A percentile compares a stretch with the other conserved stretches of the same genome.
Conservation (phyloP, 306 rosid genomes). For the Erythrophleum fordii region DNA sequence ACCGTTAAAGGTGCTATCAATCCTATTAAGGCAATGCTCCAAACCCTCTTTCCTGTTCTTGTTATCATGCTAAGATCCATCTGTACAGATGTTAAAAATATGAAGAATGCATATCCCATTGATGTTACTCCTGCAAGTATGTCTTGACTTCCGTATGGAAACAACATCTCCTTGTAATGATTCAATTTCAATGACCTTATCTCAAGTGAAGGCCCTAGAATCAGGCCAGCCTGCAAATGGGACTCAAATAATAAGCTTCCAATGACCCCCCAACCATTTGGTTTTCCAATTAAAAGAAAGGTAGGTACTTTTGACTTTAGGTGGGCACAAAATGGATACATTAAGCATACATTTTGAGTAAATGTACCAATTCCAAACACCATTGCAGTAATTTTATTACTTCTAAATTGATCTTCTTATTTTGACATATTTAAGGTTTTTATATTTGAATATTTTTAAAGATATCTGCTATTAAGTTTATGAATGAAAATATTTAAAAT, state of each 20-base stretch:
- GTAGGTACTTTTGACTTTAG: no score
- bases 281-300: no score
- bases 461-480: no score
- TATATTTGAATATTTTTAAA: no score
- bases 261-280: background rate
- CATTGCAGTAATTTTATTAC: no score
- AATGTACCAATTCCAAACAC: no score
- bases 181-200: background rate
- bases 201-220: constrained; percentile 50
- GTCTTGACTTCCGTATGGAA: constrained; percentile 47
- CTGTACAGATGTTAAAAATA: constrained; percentile 43
- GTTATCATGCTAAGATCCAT: constrained; percentile 50
- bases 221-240: constrained; percentile 53
- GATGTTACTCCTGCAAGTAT: constrained; percentile 32
- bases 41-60: constrained; percentile 39
- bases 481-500: no score
- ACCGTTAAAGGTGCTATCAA: background rate
- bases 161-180: background rate
- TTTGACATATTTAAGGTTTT: no score
- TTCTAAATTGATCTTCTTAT: no score
- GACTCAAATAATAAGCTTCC: background rate
- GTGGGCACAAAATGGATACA: no score
- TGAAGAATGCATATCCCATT: constrained; percentile 34
- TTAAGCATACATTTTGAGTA: no score
- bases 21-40: constrained; percentile 30